Percentiles rank a stretch among this genome's conserved stretches.
phyloP scores from a whole-genome alignment of 108 stramenopile genomes.

The Nitzschia sp. region DNA sequence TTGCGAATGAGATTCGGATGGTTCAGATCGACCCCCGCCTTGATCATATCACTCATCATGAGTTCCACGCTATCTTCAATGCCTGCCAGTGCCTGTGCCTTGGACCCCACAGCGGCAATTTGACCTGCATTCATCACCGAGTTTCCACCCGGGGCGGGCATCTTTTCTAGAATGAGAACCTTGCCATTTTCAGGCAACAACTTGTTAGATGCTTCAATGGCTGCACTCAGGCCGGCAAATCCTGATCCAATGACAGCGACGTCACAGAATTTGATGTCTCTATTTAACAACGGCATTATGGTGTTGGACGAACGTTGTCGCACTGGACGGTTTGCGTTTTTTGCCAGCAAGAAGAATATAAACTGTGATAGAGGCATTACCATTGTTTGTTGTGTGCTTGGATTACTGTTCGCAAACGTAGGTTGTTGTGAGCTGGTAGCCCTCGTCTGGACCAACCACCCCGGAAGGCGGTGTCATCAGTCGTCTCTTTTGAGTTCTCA shows the following conservation, averaged over 20 bases:
- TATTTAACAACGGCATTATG: too few relatives aligned
- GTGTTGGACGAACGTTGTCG: background rate
- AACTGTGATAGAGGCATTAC: too few relatives aligned
- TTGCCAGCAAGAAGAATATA: too few relatives aligned
- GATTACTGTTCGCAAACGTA: too few relatives aligned
- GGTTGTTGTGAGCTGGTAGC: too few relatives aligned
- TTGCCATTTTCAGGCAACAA: background rate
- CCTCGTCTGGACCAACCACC: too few relatives aligned
- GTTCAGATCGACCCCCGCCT: slow-evolving; percentile 16
- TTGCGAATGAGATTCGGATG: slow-evolving; percentile 9
- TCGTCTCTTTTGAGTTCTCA: too few relatives aligned
- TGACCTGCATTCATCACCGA: slow-evolving; percentile 22
- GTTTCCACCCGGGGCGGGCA: background rate
- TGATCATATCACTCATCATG: slow-evolving; percentile 18
- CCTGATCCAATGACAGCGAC: slow-evolving; percentile 14
- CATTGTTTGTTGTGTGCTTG: too few relatives aligned
- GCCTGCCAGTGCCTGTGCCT: background rate
- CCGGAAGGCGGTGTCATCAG: too few relatives aligned
- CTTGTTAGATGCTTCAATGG: slow-evolving; percentile 15
- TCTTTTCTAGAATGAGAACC: slow-evolving; percentile 14
- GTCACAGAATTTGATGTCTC: slow-evolving; percentile 7
- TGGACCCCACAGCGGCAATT: slow-evolving; percentile 6
- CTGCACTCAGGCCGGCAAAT: slow-evolving; percentile 13
- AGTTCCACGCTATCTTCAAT: slow-evolving; percentile 17
- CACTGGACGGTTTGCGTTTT: background rate